Conservation (phyloP, 768 basidiomycete species). For the Coprinellus aureogranulatus region DNA sequence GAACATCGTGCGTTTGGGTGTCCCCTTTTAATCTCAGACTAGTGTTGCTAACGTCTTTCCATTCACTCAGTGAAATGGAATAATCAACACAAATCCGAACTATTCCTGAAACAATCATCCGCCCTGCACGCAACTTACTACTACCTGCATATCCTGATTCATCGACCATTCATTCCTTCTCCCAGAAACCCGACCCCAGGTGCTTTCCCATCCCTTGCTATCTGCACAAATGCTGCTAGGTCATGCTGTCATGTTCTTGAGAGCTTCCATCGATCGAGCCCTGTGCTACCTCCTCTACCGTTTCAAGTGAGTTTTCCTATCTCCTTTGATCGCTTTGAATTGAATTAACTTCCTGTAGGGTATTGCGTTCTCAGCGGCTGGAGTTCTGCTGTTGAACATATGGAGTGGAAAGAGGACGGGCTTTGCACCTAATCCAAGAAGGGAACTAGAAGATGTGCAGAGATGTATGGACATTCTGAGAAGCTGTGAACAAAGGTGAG, state of each 20-base stretch:
- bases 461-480: conserved; percentile 56
- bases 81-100: conserved; percentile 31
- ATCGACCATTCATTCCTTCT: conserved; percentile 76
- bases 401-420: conserved; percentile 59
- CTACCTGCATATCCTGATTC: conserved; percentile 65
- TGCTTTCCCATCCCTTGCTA: conserved; percentile 64
- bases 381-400: conserved; percentile 64
- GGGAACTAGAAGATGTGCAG: conserved; percentile 60
- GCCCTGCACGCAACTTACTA: conserved; percentile 47
- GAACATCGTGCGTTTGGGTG: conserved; percentile 37
- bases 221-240: conserved; percentile 82
- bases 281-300: conserved; percentile 28
- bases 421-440: conserved; percentile 40
- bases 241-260: conserved; percentile 74
- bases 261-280: conserved; percentile 34
- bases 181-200: conserved; percentile 43
- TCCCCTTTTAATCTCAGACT: too few species aligned
- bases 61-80: conserved; percentile 48
- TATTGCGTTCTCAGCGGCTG: conserved; percentile 38
- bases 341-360: conserved; percentile 18
- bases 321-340: neutral
- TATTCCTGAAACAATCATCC: conserved; percentile 58
- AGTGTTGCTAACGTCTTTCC: conserved; percentile 25
- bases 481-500: conserved; percentile 38
- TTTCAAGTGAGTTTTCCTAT: conserved; percentile 31